Conservation (phyloP, 176 grass and related monocot genomes). For the Avena insularis region DNA sequence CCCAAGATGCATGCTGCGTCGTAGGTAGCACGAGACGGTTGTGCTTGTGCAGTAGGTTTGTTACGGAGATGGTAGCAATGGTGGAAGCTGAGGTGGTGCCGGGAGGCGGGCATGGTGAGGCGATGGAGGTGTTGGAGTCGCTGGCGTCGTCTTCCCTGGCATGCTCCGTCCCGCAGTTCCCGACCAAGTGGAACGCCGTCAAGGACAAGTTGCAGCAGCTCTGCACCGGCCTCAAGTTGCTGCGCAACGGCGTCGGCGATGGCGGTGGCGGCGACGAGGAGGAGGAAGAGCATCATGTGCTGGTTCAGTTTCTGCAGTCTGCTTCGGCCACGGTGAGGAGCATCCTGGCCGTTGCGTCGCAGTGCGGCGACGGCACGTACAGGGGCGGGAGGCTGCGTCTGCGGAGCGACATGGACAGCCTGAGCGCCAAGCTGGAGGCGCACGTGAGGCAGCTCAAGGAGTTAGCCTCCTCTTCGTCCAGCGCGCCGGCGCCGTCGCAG, state of each 20-base stretch:
- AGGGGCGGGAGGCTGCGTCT: conserved; percentile 75
- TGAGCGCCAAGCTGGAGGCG: conserved; percentile 64
- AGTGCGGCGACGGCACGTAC: conserved; percentile 67
- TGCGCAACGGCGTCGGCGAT: background rate
- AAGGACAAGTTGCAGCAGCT: conserved; percentile 78
- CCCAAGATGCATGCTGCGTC: conserved; percentile 33
- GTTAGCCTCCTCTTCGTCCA: conserved; percentile 31
- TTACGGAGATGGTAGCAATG: conserved; percentile 47
- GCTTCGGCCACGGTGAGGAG: conserved; percentile 51
- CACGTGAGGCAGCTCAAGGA: conserved; percentile 65
- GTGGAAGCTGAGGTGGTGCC: background rate
- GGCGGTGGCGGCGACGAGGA: background rate
- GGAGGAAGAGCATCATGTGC: background rate
- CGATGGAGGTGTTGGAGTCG: conserved; percentile 48
- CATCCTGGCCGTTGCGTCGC: conserved; percentile 43
- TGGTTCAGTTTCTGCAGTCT: conserved; percentile 45
- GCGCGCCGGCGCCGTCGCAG: conserved; percentile 33
- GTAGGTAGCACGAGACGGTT: conserved; percentile 6
- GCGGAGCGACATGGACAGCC: conserved; percentile 69
- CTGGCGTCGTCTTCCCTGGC: conserved; percentile 59
- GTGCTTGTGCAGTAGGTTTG: background rate
- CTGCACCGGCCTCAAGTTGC: conserved; percentile 40
- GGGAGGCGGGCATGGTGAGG: conserved; percentile 30
- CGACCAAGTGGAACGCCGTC: conserved; percentile 81
- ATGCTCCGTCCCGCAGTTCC: conserved; percentile 60